Conservation (phyloP, 176 grass and related monocot genomes). For the Oryza nivara region DNA sequence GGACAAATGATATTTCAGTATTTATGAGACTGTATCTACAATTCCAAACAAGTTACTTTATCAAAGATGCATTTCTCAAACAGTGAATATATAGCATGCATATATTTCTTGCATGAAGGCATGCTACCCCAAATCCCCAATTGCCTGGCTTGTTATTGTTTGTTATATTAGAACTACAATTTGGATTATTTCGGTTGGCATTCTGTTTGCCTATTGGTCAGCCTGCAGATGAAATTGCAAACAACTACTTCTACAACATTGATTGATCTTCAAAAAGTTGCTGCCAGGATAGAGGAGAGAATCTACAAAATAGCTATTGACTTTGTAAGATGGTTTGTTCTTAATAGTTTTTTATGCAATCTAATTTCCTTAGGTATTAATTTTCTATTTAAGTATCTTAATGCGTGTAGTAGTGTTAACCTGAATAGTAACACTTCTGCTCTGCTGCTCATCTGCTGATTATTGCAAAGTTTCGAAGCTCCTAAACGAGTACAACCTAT, state of each 20-base stretch:
- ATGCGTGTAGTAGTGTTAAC: not conserved
- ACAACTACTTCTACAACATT: not conserved
- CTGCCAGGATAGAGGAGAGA: not conserved
- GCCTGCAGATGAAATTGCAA: not conserved
- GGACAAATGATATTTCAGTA: not conserved
- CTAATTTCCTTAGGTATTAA: not conserved
- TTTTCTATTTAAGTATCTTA: not conserved
- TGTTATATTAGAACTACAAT: not conserved
- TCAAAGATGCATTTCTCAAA: not conserved
- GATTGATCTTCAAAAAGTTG: slow-evolving; percentile 17
- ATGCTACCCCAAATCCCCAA: too few species aligned
- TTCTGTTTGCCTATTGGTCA: not conserved
- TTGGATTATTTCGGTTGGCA: not conserved
- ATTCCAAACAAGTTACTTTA: not conserved
- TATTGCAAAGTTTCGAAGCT: not conserved
- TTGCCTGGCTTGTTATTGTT: not conserved
- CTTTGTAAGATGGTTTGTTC: not conserved
- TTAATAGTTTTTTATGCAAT: not conserved
- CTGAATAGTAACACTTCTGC: not conserved
- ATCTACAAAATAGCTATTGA: not conserved
- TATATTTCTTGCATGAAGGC: not conserved
- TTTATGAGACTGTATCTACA: not conserved
- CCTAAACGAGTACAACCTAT: not conserved
- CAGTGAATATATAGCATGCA: not conserved
- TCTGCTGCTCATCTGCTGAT: not conserved